Evolutionary conservation across 768 basidiomycete species (phyloP), one percentile per base, ranked within the genome.

Genomic region (Panus rudis): DNA sequence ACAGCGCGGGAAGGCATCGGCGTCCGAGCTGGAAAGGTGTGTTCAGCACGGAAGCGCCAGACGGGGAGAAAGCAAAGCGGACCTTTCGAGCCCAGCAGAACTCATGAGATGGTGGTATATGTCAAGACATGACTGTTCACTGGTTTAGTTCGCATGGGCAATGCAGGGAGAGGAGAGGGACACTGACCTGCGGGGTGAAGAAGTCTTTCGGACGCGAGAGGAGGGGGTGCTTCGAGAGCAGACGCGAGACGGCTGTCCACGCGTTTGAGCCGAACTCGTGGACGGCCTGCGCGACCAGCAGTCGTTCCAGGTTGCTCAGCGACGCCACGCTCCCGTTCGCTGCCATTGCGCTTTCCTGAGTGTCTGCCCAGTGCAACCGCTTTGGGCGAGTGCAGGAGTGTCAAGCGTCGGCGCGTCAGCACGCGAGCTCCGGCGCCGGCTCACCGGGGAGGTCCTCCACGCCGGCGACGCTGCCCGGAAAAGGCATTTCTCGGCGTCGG

Each of bases 251-350:
- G 5, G 70, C 61, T 26, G 70, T 55, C 92, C 92, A 92, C 16
- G 33, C 33, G 35, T 72, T 64, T 26, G 78, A 68, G 12, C 92
- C 91, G 43, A 82, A 70, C 57, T 92, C 87, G 63, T 87, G 87
- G 32, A 89, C 81, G 0, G 89, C 81, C 63, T 96, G 92, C 2
- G 91, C 79, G 38, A 94, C 73, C 22, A 96, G 64, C 39, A 96
- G 81, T 44, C 77, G 71, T 64, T 93, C 90, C 41, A 85, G 59
- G 38, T 63, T 71, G 49, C 43, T 8, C 10, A 35, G 16, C 10
- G 7, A n/a, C n/a, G n/a, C n/a, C n/a, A n/a, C n/a, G n/a, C n/a
- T n/a, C n/a, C n/a, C n/a, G n/a, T n/a, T n/a, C n/a, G n/a, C n/a
- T n/a, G n/a, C n/a, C n/a, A n/a, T n/a, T n/a, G n/a, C n/a, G n/a